phyloP scores from a whole-genome alignment of 2,329 filamentous ascomycete species.

The Elsinoe australis region DNA sequence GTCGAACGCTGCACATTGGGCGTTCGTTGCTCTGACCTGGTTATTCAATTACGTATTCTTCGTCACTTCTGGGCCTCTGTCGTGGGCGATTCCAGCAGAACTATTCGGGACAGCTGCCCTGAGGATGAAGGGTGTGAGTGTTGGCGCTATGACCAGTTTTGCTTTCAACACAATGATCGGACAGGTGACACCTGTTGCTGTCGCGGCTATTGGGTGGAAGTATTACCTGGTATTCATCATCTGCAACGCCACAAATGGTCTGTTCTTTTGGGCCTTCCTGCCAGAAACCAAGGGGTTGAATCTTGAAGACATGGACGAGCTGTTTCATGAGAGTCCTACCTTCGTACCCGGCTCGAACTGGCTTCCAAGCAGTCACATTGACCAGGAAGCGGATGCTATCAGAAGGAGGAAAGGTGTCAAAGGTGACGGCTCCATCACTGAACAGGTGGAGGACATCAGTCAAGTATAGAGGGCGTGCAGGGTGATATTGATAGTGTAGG shows the following conservation, averaged over 20 bases:
- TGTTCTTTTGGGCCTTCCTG: constrained; percentile 53
- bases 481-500: background rate
- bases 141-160: constrained; percentile 24
- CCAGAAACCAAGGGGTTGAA: constrained; percentile 60
- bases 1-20: constrained; percentile 23
- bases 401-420: background rate
- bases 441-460: constrained; percentile 5
- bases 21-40: constrained; percentile 26
- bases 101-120: constrained; percentile 25
- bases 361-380: constrained; percentile 23
- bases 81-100: constrained; percentile 27
- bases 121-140: constrained; percentile 24
- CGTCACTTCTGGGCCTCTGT: constrained; percentile 23
- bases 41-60: constrained; percentile 26
- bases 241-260: constrained; percentile 25
- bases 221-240: constrained; percentile 27
- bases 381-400: constrained; percentile 19
- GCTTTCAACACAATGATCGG: constrained; percentile 30
- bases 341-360: constrained; percentile 24
- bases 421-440: background rate
- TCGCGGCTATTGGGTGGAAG: constrained; percentile 24
- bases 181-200: constrained; percentile 26
- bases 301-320: constrained; percentile 25
- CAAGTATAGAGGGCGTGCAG: background rate
- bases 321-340: constrained; percentile 22